Evolutionary conservation across 768 basidiomycete species (phyloP).

Genomic region (Wakefieldia striispora): DNA sequence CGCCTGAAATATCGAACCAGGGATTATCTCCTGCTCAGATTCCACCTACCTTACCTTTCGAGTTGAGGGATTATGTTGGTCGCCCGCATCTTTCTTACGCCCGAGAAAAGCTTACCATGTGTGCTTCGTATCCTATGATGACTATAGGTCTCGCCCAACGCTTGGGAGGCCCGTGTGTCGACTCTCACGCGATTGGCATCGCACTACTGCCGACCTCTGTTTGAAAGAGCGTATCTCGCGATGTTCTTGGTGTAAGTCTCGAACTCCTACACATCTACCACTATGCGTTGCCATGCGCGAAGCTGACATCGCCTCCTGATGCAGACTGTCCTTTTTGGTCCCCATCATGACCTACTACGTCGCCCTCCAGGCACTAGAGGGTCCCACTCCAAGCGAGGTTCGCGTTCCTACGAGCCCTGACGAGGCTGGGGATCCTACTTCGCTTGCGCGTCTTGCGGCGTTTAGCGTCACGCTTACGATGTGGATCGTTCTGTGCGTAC

Average conservation of each 20-base stretch:
- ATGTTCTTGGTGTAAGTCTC: conserved; percentile 40
- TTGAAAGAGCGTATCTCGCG: conserved; percentile 44
- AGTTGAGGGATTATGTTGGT: conserved; percentile 38
- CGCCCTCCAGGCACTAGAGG: conserved; percentile 22
- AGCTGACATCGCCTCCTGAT: neutral
- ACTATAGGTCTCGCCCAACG: conserved; percentile 39
- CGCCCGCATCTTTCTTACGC: conserved; percentile 2
- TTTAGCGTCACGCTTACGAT: conserved; percentile 39
- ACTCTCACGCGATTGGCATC: conserved; percentile 35
- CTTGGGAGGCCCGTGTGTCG: conserved; percentile 44
- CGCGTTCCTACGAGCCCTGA: neutral
- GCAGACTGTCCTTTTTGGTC: conserved; percentile 38
- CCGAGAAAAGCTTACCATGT: neutral
- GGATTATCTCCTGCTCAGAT: conserved; percentile 34
- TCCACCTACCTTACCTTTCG: conserved; percentile 34
- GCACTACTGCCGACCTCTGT: conserved; percentile 41
- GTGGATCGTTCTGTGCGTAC: conserved; percentile 38
- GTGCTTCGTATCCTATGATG: neutral
- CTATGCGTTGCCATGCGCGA: neutral
- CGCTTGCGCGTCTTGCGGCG: conserved; percentile 37
- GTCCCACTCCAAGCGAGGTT: neutral
- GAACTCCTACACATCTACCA: too few relatives aligned
- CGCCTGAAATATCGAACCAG: conserved; percentile 14
- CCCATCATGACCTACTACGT: conserved; percentile 40
- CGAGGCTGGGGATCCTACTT: conserved; percentile 18